Evolutionary conservation across 106 monocot genomes (phyloP), one percentile per base, ranked within the genome.

Genomic region (Dioscorea zingiberensis): DNA sequence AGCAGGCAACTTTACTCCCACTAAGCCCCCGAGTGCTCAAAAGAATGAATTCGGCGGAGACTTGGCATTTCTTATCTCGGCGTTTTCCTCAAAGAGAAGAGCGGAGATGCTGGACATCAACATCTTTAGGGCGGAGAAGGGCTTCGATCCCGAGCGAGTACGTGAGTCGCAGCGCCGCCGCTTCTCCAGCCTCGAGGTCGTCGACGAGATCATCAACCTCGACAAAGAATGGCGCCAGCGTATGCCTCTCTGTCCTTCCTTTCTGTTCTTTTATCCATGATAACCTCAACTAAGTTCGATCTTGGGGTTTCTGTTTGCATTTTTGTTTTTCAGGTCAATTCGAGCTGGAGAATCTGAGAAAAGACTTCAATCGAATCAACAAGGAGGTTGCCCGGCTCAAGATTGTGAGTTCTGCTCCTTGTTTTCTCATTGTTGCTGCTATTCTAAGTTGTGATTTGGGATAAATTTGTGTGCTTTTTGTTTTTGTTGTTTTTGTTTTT

Each of bases 81-180:
- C 38, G 38, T 38, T 38, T 38, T 38, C 4, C 38, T 38, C 38
- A 6, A 8, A 6, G 38, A 0, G 9, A 38, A 6, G 38, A 38
- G 38, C 38, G 38, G 55, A 57, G 64, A 93, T 93, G 93, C 78
- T 93, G 17, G 93, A 93, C 77, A 86, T 93, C 71, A 93, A 93
- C 69, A 46, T 89, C 8, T 79, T 89, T 72, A 73, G 89, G 21
- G 66, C 51, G 53, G 93, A 93, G 78, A 93, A 89, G 74, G 93
- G 93, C 27, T 63, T 60, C 62, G 80, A 89, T 27, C 85, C 89
- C 27, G 89, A 93, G 58, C 58, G 66, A 29, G 30, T 93, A 61
- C 94, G 94, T 46, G 90, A 94, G 78, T 94, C 94, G 8, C 94
- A 94, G 81, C 87, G 90, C 66, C 87, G 87, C 47, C 77, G 94